Evolutionary conservation across 192 early-diverging fungal species (phyloP).

Genomic region (Thamnidium elegans): DNA sequence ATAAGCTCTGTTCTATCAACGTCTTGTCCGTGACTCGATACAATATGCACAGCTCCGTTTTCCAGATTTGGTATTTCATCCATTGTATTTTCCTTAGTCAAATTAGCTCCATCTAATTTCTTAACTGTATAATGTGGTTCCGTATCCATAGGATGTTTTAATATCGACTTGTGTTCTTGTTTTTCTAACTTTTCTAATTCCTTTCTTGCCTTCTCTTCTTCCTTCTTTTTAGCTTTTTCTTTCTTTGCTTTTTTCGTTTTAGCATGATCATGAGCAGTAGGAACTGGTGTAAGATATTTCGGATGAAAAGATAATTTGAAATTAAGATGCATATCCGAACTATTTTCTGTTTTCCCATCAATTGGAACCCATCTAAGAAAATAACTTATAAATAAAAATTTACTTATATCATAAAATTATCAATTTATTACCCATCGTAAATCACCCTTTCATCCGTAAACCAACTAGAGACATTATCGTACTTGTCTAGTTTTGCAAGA

Average conservation of each 20-base stretch:
- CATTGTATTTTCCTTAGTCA: no score
- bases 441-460: constrained; percentile 16
- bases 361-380: constrained; percentile 26
- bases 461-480: constrained; percentile 23
- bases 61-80: no score
- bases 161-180: neutral
- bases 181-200: neutral
- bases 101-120: no score
- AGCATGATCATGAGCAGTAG: no score
- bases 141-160: neutral
- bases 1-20: no score
- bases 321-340: constrained; percentile 29
- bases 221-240: neutral
- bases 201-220: neutral
- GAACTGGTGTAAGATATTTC: constrained; percentile 15
- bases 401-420: neutral
- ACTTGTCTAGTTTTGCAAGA: constrained; percentile 13
- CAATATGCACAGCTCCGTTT: no score
- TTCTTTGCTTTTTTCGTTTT: neutral
- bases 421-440: constrained; percentile 27
- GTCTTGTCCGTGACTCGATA: no score
- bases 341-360: constrained; percentile 20
- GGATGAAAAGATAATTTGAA: constrained; percentile 29
- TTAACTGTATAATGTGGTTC: no score
- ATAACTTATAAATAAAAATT: neutral